Conservation (phyloP, 1,139 yeast genomes). For the Debaryomycetaceae sp. region DNA sequence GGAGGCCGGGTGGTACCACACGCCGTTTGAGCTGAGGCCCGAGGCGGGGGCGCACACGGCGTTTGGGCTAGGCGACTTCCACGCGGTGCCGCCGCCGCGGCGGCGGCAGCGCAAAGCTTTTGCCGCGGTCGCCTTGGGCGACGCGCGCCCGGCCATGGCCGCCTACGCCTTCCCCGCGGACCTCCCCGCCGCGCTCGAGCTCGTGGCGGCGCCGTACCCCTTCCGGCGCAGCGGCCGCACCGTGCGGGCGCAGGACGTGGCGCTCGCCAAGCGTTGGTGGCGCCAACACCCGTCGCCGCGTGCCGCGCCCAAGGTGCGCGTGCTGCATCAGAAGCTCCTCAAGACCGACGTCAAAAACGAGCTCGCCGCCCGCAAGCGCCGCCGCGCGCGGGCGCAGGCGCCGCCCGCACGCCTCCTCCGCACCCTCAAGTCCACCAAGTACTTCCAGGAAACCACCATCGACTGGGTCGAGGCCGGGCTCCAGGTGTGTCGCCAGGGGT, state of each 20-base stretch:
- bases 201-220: slow-evolving; percentile 83
- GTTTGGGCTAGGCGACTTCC: slow-evolving; percentile 1
- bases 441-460: slow-evolving; percentile 83
- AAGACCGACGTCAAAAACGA: slow-evolving; percentile 73
- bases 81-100: slow-evolving; percentile 2
- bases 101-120: slow-evolving; percentile 11
- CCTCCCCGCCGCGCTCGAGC: slow-evolving; percentile 54
- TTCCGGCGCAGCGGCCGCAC: slow-evolving; percentile 68
- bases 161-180: slow-evolving; percentile 40
- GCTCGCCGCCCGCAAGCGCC: slow-evolving; percentile 40
- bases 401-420: slow-evolving; percentile 49
- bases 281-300: slow-evolving; percentile 58
- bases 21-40: slow-evolving; percentile 46
- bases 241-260: slow-evolving; percentile 85
- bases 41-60: not conserved
- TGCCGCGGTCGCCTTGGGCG: no score
- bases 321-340: slow-evolving; percentile 82
- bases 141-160: no score
- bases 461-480: slow-evolving; percentile 99
- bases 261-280: slow-evolving; percentile 81
- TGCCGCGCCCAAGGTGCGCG: slow-evolving; percentile 69
- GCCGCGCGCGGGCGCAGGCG: slow-evolving; percentile 14
- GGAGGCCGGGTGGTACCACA: slow-evolving; percentile 55
- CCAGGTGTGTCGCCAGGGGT: slow-evolving; percentile 90
- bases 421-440: slow-evolving; percentile 72